phyloP scores from a whole-genome alignment of 306 rosid species.

The Canavalia ensiformis region DNA sequence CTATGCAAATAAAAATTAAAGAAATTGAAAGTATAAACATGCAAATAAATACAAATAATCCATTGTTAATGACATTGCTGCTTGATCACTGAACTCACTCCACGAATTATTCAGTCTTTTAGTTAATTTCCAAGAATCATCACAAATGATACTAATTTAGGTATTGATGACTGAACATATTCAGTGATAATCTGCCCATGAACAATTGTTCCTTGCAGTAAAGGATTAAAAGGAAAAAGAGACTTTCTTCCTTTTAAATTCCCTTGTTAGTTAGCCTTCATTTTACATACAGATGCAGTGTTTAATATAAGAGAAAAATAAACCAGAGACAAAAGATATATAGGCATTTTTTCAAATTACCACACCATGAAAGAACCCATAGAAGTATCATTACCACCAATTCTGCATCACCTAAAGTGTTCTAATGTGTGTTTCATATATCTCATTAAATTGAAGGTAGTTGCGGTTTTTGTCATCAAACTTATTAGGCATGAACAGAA shows the following conservation, averaged over 20 bases:
- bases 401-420: conserved; percentile 3
- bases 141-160: conserved; percentile 6
- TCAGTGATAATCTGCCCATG: conserved; percentile 1
- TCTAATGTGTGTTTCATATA: neutral
- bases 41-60: conserved; percentile 2
- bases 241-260: conserved; percentile 3
- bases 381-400: conserved; percentile 6
- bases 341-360: conserved; percentile 8
- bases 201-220: neutral
- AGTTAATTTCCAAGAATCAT: conserved; percentile 24
- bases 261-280: conserved; percentile 12
- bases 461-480: conserved; percentile 20
- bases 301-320: neutral
- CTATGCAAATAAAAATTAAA: neutral
- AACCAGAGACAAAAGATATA: neutral
- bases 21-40: neutral
- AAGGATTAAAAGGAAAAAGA: conserved; percentile 20
- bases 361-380: conserved; percentile 8
- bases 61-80: conserved; percentile 25
- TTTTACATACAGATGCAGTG: conserved; percentile 22
- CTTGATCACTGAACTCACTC: conserved; percentile 11
- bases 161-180: conserved; percentile 30
- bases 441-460: neutral
- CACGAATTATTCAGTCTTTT: neutral
- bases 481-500: neutral